Conservation (phyloP, 2,329 filamentous ascomycete genomes). For the Epichloe sylvatica region DNA sequence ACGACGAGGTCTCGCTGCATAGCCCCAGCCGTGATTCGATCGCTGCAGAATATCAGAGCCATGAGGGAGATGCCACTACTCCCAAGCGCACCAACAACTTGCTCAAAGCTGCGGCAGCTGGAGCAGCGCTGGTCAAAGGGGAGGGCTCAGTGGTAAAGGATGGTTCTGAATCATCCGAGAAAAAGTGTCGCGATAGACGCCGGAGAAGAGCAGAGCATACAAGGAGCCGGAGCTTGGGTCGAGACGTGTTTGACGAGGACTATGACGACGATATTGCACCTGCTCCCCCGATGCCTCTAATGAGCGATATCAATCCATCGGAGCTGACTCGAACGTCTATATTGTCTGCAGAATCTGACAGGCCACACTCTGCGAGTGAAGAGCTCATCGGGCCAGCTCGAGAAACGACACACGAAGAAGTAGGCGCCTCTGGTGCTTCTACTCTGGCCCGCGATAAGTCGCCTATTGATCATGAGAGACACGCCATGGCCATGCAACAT, state of each 20-base stretch:
- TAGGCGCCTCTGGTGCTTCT: slow-evolving; percentile 44
- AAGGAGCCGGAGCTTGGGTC: slow-evolving; percentile 28
- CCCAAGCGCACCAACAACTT: slow-evolving; percentile 31
- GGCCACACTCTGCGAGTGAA: slow-evolving; percentile 54
- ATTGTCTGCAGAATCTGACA: slow-evolving; percentile 64
- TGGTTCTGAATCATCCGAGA: slow-evolving; percentile 33
- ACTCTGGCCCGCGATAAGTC: slow-evolving; percentile 48
- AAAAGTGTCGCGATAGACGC: slow-evolving; percentile 36
- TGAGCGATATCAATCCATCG: slow-evolving; percentile 73
- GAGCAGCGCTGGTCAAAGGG: slow-evolving; percentile 22
- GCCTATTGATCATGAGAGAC: slow-evolving; percentile 36
- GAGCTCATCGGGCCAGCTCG: slow-evolving; percentile 33
- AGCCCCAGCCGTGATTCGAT: slow-evolving; percentile 35
- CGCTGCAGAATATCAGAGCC: slow-evolving; percentile 21
- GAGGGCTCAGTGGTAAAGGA: slow-evolving; percentile 22
- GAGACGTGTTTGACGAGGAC: slow-evolving; percentile 32
- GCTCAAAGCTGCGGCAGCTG: slow-evolving; percentile 31
- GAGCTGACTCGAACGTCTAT: slow-evolving; percentile 83
- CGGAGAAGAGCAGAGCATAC: slow-evolving; percentile 37
- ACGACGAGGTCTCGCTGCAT: slow-evolving; percentile 34
- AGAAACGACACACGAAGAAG: slow-evolving; percentile 48
- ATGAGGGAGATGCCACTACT: slow-evolving; percentile 28
- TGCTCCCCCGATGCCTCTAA: slow-evolving; percentile 68
- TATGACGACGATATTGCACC: slow-evolving; percentile 39
- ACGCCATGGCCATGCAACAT: slow-evolving; percentile 54